Percentiles rank a stretch among this genome's conserved stretches.
phyloP scores from a whole-genome alignment of 495 filamentous ascomycete species.

The Aspergillus sclerotiicarbonarius region DNA sequence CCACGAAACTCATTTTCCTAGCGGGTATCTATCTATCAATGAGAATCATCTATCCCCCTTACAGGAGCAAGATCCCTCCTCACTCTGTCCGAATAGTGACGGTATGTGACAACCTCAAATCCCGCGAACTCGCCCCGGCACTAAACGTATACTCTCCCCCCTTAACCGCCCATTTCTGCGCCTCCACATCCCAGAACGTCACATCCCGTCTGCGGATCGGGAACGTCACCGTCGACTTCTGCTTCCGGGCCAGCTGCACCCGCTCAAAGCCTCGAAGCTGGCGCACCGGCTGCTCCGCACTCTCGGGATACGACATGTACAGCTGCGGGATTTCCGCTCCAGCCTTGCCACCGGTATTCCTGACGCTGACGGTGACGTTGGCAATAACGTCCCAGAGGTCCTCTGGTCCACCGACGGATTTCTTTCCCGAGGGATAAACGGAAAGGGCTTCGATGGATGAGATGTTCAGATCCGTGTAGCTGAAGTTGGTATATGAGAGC shows the following conservation, averaged over 20 bases:
- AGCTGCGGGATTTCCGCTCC: slow-evolving; percentile 63
- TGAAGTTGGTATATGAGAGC: slow-evolving; percentile 21
- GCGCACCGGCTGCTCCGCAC: slow-evolving; percentile 21
- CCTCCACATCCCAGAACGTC: slow-evolving; percentile 61
- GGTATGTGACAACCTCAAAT: background rate
- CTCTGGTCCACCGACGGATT: slow-evolving; percentile 47
- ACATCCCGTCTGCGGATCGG: slow-evolving; percentile 60
- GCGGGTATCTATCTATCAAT: too few relatives aligned
- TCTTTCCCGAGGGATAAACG: background rate
- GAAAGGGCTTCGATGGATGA: slow-evolving; percentile 18
- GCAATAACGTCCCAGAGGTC: slow-evolving; percentile 58
- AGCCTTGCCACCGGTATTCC: slow-evolving; percentile 49
- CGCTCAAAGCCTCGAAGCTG: slow-evolving; percentile 66
- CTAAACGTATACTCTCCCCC: slow-evolving; percentile 37
- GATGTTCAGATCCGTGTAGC: background rate
- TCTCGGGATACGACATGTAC: slow-evolving; percentile 58
- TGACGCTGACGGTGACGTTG: slow-evolving; percentile 41
- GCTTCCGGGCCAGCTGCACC: slow-evolving; percentile 38
- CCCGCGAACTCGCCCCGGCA: slow-evolving; percentile 47
- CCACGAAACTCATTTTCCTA: too few relatives aligned
- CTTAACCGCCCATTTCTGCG: slow-evolving; percentile 65
- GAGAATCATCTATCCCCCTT: too few relatives aligned
- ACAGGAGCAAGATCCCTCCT: too few relatives aligned
- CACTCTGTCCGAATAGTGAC: background rate
- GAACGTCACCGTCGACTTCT: slow-evolving; percentile 47